Evolutionary conservation across 495 filamentous ascomycete species (phyloP).

Genomic region (Podospora pseudoanserina): DNA sequence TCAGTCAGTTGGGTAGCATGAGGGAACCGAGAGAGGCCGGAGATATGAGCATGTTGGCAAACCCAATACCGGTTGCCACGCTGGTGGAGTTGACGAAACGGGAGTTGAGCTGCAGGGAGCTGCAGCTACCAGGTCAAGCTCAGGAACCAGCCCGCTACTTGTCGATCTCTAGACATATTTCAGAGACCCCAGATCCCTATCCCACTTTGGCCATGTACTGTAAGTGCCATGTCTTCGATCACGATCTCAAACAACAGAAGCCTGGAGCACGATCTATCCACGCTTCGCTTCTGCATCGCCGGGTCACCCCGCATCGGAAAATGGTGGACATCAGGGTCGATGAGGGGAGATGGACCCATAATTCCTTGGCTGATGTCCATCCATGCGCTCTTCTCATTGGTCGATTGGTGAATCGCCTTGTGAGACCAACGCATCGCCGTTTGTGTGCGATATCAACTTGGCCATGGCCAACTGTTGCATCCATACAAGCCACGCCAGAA

Average conservation of each 20-base stretch:
- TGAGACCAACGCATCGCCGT: neutral
- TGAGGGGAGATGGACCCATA: neutral
- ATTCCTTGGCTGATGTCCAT: neutral
- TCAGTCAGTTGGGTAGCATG: neutral
- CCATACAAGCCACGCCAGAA: neutral
- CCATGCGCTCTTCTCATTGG: neutral
- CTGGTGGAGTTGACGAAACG: neutral
- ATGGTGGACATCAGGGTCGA: neutral
- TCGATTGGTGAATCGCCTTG: neutral
- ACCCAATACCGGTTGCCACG: neutral
- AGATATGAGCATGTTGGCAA: neutral
- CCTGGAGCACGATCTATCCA: neutral
- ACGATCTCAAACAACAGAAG: neutral
- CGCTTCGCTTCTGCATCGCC: neutral
- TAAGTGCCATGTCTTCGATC: neutral
- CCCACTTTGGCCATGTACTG: neutral
- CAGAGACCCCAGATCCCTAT: neutral
- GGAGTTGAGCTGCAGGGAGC: neutral
- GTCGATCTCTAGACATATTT: neutral
- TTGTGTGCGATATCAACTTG: conserved; percentile 2
- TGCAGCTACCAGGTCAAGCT: neutral
- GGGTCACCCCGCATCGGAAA: neutral
- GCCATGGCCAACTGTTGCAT: neutral
- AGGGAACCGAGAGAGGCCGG: neutral
- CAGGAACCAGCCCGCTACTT: neutral